Conservation (phyloP, 495 filamentous ascomycete genomes). For the Geoglossum glabrum region DNA sequence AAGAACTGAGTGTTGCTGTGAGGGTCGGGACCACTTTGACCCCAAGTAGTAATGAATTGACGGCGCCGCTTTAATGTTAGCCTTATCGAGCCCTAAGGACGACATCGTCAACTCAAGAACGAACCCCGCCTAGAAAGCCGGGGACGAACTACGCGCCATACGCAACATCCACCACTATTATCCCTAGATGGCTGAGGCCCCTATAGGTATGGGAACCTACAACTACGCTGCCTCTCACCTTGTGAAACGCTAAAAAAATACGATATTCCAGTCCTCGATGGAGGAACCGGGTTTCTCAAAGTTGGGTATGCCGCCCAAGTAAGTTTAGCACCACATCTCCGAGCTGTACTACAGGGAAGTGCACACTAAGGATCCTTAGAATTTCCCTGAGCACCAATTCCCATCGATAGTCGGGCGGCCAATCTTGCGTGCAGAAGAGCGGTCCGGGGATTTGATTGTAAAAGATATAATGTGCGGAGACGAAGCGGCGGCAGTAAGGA, state of each 20-base stretch:
- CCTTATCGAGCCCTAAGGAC: neutral
- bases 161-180: neutral
- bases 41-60: neutral
- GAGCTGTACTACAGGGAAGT: neutral
- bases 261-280: constrained; percentile 74
- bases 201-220: constrained; percentile 2
- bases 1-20: neutral
- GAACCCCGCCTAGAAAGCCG: neutral
- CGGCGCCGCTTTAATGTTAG: neutral
- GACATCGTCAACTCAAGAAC: neutral
- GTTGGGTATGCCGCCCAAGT: constrained; percentile 91
- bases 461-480: constrained; percentile 99
- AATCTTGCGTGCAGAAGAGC: constrained; percentile 90
- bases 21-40: too few species aligned
- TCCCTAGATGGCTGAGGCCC: constrained; percentile 5
- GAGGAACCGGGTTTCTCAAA: constrained; percentile 98
- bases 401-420: constrained; percentile 96
- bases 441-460: constrained; percentile 54
- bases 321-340: constrained; percentile 11
- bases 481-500: constrained; percentile 85
- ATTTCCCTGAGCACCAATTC: constrained; percentile 97
- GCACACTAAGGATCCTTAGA: constrained; percentile 27
- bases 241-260: neutral
- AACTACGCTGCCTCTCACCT: too few species aligned
- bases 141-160: neutral